Evolutionary conservation across 257 asterid genomes (phyloP).

Genomic region (Solanum tarijense): DNA sequence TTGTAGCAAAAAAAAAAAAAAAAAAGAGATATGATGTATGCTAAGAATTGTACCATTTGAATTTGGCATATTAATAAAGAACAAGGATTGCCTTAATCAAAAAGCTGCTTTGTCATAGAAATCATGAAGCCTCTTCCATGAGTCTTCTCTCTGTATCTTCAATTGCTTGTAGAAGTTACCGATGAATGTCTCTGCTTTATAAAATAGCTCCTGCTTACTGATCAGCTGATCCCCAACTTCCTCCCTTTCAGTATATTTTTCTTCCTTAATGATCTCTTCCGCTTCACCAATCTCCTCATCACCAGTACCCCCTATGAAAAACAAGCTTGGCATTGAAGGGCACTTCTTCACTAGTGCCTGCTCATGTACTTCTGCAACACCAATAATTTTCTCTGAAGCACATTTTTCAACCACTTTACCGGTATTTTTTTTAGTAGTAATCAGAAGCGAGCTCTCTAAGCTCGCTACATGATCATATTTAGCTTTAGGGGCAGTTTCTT

Average conservation of each 20-base stretch:
- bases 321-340: constrained; percentile 26
- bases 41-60: neutral
- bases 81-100: neutral
- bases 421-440: neutral
- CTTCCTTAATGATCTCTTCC: neutral
- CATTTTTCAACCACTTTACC: neutral
- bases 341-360: constrained; percentile 5
- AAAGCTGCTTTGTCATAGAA: constrained; percentile 11
- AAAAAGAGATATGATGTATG: neutral
- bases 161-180: constrained; percentile 49
- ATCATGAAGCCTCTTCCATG: constrained; percentile 29
- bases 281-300: constrained; percentile 6
- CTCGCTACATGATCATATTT: neutral
- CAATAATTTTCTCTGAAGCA: neutral
- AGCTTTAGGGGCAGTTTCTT: neutral
- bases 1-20: neutral
- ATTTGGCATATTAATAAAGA: neutral
- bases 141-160: constrained; percentile 58
- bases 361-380: neutral
- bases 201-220: constrained; percentile 37
- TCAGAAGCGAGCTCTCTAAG: neutral
- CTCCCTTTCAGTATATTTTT: constrained; percentile 9
- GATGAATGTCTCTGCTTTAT: constrained; percentile 52
- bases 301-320: constrained; percentile 17
- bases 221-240: constrained; percentile 7